Evolutionary conservation across 495 filamentous ascomycete species (phyloP).

Genomic region (Ramalina peruviana): DNA sequence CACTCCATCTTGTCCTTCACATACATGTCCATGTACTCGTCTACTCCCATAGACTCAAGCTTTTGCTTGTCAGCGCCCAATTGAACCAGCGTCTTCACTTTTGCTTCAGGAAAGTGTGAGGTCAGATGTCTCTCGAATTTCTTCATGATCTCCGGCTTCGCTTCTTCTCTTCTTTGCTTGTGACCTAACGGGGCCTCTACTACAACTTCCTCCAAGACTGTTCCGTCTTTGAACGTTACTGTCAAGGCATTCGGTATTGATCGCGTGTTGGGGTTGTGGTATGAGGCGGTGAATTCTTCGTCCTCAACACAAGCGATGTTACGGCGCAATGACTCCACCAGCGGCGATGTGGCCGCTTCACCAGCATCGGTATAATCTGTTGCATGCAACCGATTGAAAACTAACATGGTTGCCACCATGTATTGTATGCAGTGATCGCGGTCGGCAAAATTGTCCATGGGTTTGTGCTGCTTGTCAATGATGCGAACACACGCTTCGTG

Average conservation of each 20-base stretch:
- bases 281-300: slow-evolving; percentile 81
- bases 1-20: slow-evolving; percentile 48
- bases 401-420: slow-evolving; percentile 93
- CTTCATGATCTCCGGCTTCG: slow-evolving; percentile 85
- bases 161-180: slow-evolving; percentile 80
- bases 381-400: slow-evolving; percentile 81
- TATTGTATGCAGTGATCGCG: slow-evolving; percentile 99
- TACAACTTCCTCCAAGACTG: slow-evolving; percentile 79
- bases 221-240: slow-evolving; percentile 87
- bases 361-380: slow-evolving; percentile 82
- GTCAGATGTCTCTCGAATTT: slow-evolving; percentile 90
- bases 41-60: slow-evolving; percentile 70
- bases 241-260: slow-evolving; percentile 94
- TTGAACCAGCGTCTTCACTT: slow-evolving; percentile 65
- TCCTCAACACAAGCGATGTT: slow-evolving; percentile 94
- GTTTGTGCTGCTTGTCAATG: slow-evolving; percentile 99
- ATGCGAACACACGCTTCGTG: slow-evolving; percentile 97
- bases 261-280: slow-evolving; percentile 83
- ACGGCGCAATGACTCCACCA: slow-evolving; percentile 79
- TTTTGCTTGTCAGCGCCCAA: slow-evolving; percentile 56
- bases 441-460: slow-evolving; percentile 98
- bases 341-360: slow-evolving; percentile 77
- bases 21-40: slow-evolving; percentile 90
- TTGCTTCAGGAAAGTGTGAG: slow-evolving; percentile 62
- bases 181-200: slow-evolving; percentile 94